Percentiles rank a stretch among this genome's conserved stretches.
Evolutionary conservation across 176 grass and related monocot species (phyloP).

Genomic region (Lolium rigidum): DNA sequence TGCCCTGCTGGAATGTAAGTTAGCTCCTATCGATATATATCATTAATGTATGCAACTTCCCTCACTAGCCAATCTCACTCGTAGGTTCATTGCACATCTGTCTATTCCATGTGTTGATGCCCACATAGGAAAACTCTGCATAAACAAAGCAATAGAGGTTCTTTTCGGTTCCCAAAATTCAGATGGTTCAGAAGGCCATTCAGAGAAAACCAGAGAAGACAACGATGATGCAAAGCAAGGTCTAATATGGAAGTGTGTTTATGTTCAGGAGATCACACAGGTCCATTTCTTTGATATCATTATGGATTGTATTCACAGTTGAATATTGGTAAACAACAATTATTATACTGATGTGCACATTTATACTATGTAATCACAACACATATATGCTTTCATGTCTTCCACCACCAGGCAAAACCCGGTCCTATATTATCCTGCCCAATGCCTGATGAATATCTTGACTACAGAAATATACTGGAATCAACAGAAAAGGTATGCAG

Average conservation of each 20-base stretch:
- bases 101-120: conserved; percentile 76
- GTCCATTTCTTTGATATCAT: conserved; percentile 44
- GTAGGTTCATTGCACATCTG: conserved; percentile 78
- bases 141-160: conserved; percentile 73
- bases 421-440: conserved; percentile 59
- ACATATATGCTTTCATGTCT: conserved; percentile 9
- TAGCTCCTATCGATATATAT: conserved; percentile 31
- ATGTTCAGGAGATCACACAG: conserved; percentile 76
- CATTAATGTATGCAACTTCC: conserved; percentile 3
- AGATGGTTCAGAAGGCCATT: conserved; percentile 41
- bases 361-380: neutral
- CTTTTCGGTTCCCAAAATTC: conserved; percentile 52
- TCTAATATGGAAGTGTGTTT: conserved; percentile 74
- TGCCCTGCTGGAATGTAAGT: conserved; percentile 88
- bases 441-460: conserved; percentile 82
- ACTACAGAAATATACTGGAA: conserved; percentile 71
- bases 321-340: neutral
- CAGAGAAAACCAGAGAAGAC: conserved; percentile 38
- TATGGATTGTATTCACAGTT: conserved; percentile 10
- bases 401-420: conserved; percentile 59
- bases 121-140: conserved; percentile 55
- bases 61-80: conserved; percentile 28
- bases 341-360: conserved; percentile 22
- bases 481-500: conserved; percentile 69
- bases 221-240: conserved; percentile 48